phyloP scores from a whole-genome alignment of 805 yeast species.

The Starmerella floricola region DNA sequence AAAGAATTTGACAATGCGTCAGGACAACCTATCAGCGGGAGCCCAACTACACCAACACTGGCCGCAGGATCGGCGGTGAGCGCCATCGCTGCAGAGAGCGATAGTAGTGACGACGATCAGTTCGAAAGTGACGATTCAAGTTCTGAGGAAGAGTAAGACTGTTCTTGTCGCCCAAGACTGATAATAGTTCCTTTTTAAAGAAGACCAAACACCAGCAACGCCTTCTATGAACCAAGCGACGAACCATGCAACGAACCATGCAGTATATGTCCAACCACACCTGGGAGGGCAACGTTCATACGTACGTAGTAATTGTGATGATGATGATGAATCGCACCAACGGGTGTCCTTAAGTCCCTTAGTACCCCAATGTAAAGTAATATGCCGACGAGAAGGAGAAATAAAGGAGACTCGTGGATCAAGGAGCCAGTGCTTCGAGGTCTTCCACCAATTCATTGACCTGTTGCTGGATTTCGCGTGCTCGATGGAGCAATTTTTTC shows the following conservation, averaged over 20 bases:
- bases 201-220: too few species aligned
- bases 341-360: too few species aligned
- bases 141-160: slow-evolving; percentile 30
- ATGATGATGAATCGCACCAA: neutral
- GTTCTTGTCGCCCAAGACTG: too few species aligned
- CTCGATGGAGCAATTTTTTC: slow-evolving; percentile 6
- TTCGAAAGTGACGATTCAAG: slow-evolving; percentile 23
- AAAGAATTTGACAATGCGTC: slow-evolving; percentile 46
- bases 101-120: slow-evolving; percentile 24
- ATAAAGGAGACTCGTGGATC: too few species aligned
- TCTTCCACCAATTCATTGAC: slow-evolving; percentile 11
- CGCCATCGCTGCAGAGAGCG: slow-evolving; percentile 19
- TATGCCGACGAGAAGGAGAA: too few species aligned
- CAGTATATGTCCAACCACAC: too few species aligned
- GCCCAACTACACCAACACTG: slow-evolving; percentile 6
- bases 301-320: neutral
- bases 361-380: too few species aligned
- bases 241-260: too few species aligned
- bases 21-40: slow-evolving; percentile 7
- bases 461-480: slow-evolving; percentile 12
- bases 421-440: too few species aligned
- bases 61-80: slow-evolving; percentile 19
- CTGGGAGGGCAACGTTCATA: neutral
- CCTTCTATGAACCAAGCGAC: too few species aligned
- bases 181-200: too few species aligned